Percentiles rank a stretch among this genome's conserved stretches.
These are phyloP conservation scores for Amauroascus verrucosus DNA, from an alignment of 2,329 filamentous ascomycete species.

Conservation along the genomic window DNA sequence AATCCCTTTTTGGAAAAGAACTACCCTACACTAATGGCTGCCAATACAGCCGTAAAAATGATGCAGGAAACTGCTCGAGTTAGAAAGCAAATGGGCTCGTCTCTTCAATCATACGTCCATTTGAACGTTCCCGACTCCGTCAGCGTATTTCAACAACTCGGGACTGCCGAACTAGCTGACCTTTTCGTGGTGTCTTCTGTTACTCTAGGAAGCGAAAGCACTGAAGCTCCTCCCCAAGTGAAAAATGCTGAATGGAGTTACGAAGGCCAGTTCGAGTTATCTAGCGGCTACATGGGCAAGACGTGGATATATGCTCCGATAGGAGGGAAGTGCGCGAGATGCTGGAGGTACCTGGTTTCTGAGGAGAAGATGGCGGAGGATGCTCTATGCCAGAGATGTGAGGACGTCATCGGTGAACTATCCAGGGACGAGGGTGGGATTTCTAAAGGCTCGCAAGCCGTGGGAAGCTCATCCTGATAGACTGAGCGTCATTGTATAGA, in stretches of 20 bases:
- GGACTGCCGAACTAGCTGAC: slow-evolving; percentile 44
- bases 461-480: not conserved
- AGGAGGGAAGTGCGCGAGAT: slow-evolving; percentile 66
- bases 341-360: slow-evolving; percentile 75
- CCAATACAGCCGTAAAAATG: slow-evolving; percentile 59
- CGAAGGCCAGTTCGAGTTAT: slow-evolving; percentile 32
- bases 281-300: slow-evolving; percentile 25
- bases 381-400: slow-evolving; percentile 62
- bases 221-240: slow-evolving; percentile 22
- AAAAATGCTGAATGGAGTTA: slow-evolving; percentile 35
- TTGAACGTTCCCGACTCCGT: slow-evolving; percentile 22
- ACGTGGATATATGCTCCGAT: slow-evolving; percentile 40
- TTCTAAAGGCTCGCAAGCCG: not conserved
- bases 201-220: slow-evolving; percentile 35
- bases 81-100: slow-evolving; percentile 65
- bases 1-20: slow-evolving; percentile 41
- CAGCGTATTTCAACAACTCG: slow-evolving; percentile 23
- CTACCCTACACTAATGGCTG: slow-evolving; percentile 35
- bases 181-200: slow-evolving; percentile 63
- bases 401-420: slow-evolving; percentile 47
- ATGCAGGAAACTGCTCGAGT: slow-evolving; percentile 63
- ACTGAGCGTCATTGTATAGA: not conserved
- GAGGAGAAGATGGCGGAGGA: slow-evolving; percentile 39
- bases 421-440: not conserved
- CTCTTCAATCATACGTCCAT: slow-evolving; percentile 63